Evolutionary conservation across 768 basidiomycete genomes (phyloP).

Genomic region (Glaciozyma martinii): DNA sequence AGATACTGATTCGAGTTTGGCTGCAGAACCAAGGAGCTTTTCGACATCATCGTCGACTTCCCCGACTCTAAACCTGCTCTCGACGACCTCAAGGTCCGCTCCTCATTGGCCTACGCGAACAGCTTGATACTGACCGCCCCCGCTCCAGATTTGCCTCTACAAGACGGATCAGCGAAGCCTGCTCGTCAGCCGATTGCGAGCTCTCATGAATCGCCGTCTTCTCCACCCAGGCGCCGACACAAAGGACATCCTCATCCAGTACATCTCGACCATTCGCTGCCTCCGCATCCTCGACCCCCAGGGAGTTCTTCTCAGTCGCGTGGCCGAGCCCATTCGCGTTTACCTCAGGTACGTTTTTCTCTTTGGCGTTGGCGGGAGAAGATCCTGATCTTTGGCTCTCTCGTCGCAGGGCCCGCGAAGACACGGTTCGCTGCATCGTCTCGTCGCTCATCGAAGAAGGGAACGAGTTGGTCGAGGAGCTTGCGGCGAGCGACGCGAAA

Average conservation of each 20-base stretch:
- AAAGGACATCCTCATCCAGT: conserved; percentile 75
- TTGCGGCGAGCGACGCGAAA: conserved; percentile 32
- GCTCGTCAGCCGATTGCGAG: conserved; percentile 14
- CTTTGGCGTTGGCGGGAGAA: no score
- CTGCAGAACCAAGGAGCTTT: conserved; percentile 60
- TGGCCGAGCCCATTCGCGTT: conserved; percentile 80
- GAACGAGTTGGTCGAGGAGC: conserved; percentile 58
- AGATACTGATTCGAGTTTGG: neutral
- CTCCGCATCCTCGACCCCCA: conserved; percentile 83
- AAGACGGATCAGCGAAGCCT: conserved; percentile 37
- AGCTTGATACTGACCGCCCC: conserved; percentile 5
- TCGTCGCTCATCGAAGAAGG: conserved; percentile 83
- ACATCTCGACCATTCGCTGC: conserved; percentile 85
- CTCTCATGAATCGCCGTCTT: conserved; percentile 44
- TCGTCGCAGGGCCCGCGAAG: conserved; percentile 62
- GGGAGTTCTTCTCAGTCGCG: conserved; percentile 84
- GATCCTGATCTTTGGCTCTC: no score
- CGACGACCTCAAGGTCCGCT: conserved; percentile 66
- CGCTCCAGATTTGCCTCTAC: conserved; percentile 38
- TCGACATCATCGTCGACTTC: conserved; percentile 90
- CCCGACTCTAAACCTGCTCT: conserved; percentile 79
- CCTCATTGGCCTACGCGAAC: neutral
- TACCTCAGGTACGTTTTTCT: conserved; percentile 62
- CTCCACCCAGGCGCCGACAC: conserved; percentile 96
- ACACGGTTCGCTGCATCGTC: conserved; percentile 90